Evolutionary conservation across 371 early-diverging fungal genomes (phyloP).

Genomic region (Fennellomyces sp.): DNA sequence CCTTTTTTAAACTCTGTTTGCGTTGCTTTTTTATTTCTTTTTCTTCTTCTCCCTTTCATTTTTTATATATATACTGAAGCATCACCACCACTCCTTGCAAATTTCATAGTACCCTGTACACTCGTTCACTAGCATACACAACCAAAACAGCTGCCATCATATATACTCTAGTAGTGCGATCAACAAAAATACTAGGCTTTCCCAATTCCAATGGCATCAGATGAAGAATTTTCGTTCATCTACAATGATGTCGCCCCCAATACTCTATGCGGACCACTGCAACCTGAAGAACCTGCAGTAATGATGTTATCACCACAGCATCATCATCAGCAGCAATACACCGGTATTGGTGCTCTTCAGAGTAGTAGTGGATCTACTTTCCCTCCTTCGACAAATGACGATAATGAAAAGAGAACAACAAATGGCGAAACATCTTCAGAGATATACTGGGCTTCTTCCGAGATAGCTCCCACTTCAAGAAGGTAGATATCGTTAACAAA

Average conservation of each 20-base stretch:
- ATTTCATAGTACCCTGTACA: background rate
- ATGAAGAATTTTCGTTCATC: background rate
- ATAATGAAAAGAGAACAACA: background rate
- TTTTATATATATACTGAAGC: background rate
- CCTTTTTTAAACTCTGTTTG: background rate
- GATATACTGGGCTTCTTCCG: background rate
- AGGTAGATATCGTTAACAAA: background rate
- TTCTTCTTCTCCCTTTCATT: background rate
- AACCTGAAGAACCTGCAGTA: background rate
- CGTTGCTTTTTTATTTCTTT: background rate
- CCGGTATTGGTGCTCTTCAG: background rate
- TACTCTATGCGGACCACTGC: constrained; percentile 1
- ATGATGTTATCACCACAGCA: background rate
- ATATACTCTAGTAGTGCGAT: background rate
- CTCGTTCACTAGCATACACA: background rate
- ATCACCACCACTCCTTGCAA: background rate
- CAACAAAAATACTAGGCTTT: constrained; percentile 1
- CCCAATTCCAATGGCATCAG: background rate
- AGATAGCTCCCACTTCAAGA: background rate
- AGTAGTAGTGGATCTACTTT: background rate
- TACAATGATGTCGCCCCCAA: background rate
- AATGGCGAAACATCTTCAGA: background rate
- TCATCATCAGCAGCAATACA: background rate
- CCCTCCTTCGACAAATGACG: background rate
- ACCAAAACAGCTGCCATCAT: constrained; percentile 1